Evolutionary conservation across 78 protist species (phyloP).

Genomic region (Cavenderia fasciculata): DNA sequence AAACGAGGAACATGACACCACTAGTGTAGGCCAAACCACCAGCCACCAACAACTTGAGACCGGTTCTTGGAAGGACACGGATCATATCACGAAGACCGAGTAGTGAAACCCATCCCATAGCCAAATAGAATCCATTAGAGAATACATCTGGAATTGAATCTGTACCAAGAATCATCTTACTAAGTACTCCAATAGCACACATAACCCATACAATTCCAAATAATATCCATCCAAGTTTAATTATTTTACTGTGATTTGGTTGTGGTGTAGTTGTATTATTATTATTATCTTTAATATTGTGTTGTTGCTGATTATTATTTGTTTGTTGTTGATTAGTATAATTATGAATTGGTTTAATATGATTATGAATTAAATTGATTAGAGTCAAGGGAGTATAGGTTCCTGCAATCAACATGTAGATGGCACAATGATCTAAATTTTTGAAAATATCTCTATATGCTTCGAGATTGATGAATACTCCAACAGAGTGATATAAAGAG

Average conservation of each 20-base stretch:
- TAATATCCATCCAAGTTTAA: slow-evolving; percentile 61
- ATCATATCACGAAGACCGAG: slow-evolving; percentile 50
- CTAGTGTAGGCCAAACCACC: slow-evolving; percentile 71
- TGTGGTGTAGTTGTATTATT: background rate
- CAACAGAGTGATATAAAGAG: slow-evolving; percentile 56
- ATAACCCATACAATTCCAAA: slow-evolving; percentile 56
- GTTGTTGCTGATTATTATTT: background rate
- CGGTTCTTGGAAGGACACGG: slow-evolving; percentile 23
- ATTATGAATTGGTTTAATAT: background rate
- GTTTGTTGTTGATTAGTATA: background rate
- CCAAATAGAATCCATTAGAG: slow-evolving; percentile 42
- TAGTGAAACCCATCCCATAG: slow-evolving; percentile 64
- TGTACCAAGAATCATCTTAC: slow-evolving; percentile 62
- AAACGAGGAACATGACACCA: slow-evolving; percentile 54
- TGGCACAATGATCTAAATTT: slow-evolving; percentile 69
- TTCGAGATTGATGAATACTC: slow-evolving; percentile 13
- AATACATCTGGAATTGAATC: slow-evolving; percentile 39
- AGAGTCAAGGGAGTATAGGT: slow-evolving; percentile 61
- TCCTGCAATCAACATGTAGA: slow-evolving; percentile 64
- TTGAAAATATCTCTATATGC: slow-evolving; percentile 29
- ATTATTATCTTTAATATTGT: background rate
- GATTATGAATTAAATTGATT: slow-evolving; percentile 54
- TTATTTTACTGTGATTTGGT: slow-evolving; percentile 31
- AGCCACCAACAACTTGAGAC: slow-evolving; percentile 43
- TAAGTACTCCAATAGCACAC: slow-evolving; percentile 49